Evolutionary conservation across 257 asterid species (phyloP), one percentile per base, ranked within the genome.

Genomic region (Gynochthodes officinalis): DNA sequence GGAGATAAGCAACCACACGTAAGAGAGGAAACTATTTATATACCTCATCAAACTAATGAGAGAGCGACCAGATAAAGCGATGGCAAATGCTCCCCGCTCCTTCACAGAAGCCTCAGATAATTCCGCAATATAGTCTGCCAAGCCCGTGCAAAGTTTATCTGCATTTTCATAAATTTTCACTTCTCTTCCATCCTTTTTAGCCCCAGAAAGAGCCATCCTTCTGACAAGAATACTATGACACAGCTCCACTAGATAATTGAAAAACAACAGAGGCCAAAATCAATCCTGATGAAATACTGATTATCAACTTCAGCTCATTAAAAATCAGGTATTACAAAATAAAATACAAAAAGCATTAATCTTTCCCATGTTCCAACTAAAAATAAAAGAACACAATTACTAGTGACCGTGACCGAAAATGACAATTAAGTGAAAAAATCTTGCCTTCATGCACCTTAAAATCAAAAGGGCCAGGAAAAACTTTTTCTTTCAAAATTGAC

Each of bases 1-100:
- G 49, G 13, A 67, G 23, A 49, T 58, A 54, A 35, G 37, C 43
- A 21, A 68, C 44, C 25, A 50, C 16, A 64, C n/a, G 33, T 70
- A 27, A 69, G n/a, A 53, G 8, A 0, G 58, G 67, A 59, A 75
- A 59, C 75, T 39, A 32, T 25, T 53, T 74, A 53, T 67, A 62
- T 84, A 89, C 98, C 97, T 75, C 80, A 94, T 82, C 84, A 94
- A 83, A 76, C 84, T 69, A 71, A 94, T 81, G 76, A 94, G 96
- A 30, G 97, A 91, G 70, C 97, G 95, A 80, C 99, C 99, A 4
- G 99, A 94, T 75, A 94, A 84, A 59, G 97, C 99, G 73, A 94
- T 67, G 75, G 96, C 77, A 28, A 94, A 94, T 43, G 70, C 88
- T 1, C 99, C 99, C 46, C 96, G 79, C 71, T 94, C 99, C 79